Evolutionary conservation across 805 yeast genomes (phyloP).

Genomic region (Ogataea methanolica): DNA sequence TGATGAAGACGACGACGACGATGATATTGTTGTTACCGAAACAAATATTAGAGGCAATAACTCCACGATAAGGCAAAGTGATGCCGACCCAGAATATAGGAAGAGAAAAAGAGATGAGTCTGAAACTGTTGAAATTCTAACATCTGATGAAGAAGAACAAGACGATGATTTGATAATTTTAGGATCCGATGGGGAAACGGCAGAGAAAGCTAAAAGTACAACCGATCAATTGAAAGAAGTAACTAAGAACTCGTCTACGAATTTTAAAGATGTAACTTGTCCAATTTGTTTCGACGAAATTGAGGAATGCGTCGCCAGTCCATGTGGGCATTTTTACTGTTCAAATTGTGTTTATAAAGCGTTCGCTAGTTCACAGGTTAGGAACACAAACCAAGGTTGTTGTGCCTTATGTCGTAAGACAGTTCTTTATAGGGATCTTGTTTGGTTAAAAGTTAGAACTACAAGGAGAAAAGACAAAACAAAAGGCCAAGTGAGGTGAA

Average conservation of each 20-base stretch:
- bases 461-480: conserved; percentile 2
- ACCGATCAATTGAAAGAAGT: conserved; percentile 26
- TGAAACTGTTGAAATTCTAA: background rate
- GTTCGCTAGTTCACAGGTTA: conserved; percentile 40
- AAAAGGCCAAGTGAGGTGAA: background rate
- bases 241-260: conserved; percentile 18
- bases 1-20: conserved; percentile 1
- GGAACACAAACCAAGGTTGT: conserved; percentile 22
- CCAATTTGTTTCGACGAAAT: conserved; percentile 57
- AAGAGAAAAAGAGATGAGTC: background rate
- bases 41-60: background rate
- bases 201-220: conserved; percentile 29
- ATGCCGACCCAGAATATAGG: background rate
- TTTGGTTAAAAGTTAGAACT: conserved; percentile 26
- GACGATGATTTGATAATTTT: conserved; percentile 27
- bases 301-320: conserved; percentile 40
- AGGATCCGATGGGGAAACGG: conserved; percentile 33
- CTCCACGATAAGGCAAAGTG: background rate
- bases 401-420: conserved; percentile 32
- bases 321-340: conserved; percentile 59
- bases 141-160: conserved; percentile 3
- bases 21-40: background rate
- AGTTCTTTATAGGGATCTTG: conserved; percentile 26
- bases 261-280: conserved; percentile 37
- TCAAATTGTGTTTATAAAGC: conserved; percentile 46